Evolutionary conservation across 352 stramenopile genomes (phyloP), one percentile per base, ranked within the genome.

Genomic region (Phytopythium oedochilum): DNA sequence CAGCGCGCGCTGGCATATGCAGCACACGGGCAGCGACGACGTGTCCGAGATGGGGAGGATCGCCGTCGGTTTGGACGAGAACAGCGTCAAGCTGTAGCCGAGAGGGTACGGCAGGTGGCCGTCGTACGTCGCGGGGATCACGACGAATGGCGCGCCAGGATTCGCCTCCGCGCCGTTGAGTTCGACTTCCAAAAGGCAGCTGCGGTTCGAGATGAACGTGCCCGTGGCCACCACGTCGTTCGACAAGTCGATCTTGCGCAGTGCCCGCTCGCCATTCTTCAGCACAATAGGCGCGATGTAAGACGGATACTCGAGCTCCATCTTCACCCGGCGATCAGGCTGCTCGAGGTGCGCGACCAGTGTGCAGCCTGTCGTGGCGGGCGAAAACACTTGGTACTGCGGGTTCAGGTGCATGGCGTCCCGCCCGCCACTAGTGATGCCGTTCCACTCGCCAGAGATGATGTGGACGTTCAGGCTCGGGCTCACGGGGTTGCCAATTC

Each of bases 171-270:
- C 32, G 12, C 38, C 31, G 55, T 78, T 71, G 22, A 89, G 75
- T 31, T 62, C 57, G 9, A 77, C 58, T 32, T 88, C 75, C 11
- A 92, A 36, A 45, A 92, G 39, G 29, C 75, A 91, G 51, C 83
- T 92, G 36, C 83, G 81, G 64, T 86, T 94, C 29, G 83, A 94
- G 48, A 94, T 91, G 57, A 94, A 94, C 12, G 82, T 94, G 32
- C 84, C 84, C 5, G 75, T 92, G 44, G 82, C 75, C 25, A 94
- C 63, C 11, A 94, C 76, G 51, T 94, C 82, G 29, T 82, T 68
- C 11, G 68, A 81, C n/a, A 94, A 55, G 54, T 94, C 84, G 57
- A 94, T 89, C 54, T 94, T 94, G 47, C 84, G 81, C 50, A 78
- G 70, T 46, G 72, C 68, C 12, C 69, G 67, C 51, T 81, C 70